Evolutionary conservation across 495 filamentous ascomycete species (phyloP).

Genomic region (Tuber microsphaerosporum): DNA sequence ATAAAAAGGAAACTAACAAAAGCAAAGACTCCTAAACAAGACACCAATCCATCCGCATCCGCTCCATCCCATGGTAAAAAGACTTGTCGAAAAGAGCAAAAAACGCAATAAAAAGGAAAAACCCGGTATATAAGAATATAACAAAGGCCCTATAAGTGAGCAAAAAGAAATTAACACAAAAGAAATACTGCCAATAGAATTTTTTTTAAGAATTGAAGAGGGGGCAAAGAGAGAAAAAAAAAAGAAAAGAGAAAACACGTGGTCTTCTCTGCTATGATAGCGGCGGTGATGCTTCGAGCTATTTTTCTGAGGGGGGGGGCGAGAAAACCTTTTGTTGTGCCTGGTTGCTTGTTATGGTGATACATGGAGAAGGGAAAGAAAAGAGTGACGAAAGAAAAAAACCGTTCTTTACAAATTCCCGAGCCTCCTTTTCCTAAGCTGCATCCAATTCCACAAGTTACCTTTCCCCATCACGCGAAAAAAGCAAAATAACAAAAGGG

Average conservation of each 20-base stretch:
- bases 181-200: neutral
- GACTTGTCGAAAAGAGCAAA: conserved; percentile 23
- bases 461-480: neutral
- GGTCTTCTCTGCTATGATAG: neutral
- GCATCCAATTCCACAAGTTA: neutral
- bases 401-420: neutral
- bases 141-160: conserved; percentile 23
- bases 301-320: neutral
- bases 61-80: conserved; percentile 38
- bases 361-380: conserved; percentile 15
- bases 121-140: conserved; percentile 25
- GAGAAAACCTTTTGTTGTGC: neutral
- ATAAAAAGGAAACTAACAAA: conserved; percentile 16
- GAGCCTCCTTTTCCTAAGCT: neutral
- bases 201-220: neutral
- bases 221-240: conserved; percentile 44
- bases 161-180: conserved; percentile 43
- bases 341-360: neutral
- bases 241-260: neutral
- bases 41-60: conserved; percentile 23
- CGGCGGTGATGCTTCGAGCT: neutral
- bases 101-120: conserved; percentile 22
- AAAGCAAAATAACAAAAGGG: neutral
- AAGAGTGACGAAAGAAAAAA: neutral
- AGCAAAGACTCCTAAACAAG: conserved; percentile 19